Evolutionary conservation across 2,329 filamentous ascomycete genomes (phyloP).

Genomic region (Phyllosticta citribraziliensis): DNA sequence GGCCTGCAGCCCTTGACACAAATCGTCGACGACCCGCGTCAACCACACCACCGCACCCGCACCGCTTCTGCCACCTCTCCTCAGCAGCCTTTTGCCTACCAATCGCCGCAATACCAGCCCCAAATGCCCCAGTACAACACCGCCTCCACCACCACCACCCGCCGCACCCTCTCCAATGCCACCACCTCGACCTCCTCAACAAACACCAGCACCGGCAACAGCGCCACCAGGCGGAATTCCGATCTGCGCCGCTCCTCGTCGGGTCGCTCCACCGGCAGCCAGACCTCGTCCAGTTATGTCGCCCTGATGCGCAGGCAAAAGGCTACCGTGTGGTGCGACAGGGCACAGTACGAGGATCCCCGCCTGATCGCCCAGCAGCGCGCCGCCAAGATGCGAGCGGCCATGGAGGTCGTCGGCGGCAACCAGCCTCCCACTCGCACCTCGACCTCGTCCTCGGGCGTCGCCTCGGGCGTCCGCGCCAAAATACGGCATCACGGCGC

Average conservation of each 20-base stretch:
- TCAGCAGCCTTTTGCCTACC: conserved; percentile 13
- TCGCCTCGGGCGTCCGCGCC: conserved; percentile 51
- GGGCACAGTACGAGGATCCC: conserved; percentile 85
- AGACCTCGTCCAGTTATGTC: conserved; percentile 67
- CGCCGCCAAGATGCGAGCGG: conserved; percentile 77
- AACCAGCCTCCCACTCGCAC: conserved; percentile 23
- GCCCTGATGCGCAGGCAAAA: conserved; percentile 95
- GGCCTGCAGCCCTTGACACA: conserved; percentile 12
- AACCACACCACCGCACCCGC: conserved; percentile 25
- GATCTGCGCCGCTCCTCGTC: conserved; percentile 65
- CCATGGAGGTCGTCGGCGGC: conserved; percentile 68
- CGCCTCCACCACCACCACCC: conserved; percentile 22
- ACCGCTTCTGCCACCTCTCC: conserved; percentile 26
- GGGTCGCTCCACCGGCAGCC: conserved; percentile 56
- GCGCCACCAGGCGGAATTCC: conserved; percentile 42
- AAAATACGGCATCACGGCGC: conserved; percentile 88
- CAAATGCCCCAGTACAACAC: conserved; percentile 11
- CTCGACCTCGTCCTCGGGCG: conserved; percentile 26
- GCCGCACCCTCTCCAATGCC: conserved; percentile 57
- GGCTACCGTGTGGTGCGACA: conserved; percentile 96
- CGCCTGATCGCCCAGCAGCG: conserved; percentile 72
- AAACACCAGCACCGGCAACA: conserved; percentile 32
- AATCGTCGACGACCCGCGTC: conserved; percentile 16
- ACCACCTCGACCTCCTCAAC: conserved; percentile 61
- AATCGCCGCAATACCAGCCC: conserved; percentile 13